Percentiles rank a stretch among this genome's conserved stretches.
Conservation (phyloP, 129 eudicot genomes). For the Scalesia atractyloides region DNA sequence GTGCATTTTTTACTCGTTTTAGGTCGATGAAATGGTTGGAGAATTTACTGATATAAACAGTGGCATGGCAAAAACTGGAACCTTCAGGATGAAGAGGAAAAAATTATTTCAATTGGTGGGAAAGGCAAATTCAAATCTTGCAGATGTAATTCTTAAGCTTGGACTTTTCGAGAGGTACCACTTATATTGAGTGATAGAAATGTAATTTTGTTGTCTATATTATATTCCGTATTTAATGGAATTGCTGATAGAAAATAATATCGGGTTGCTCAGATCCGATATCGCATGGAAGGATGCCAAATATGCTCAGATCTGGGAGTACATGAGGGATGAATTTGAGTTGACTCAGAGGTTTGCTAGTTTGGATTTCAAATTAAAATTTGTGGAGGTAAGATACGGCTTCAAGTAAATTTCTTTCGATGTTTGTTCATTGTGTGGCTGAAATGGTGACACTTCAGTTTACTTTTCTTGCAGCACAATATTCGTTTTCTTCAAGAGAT, state of each 20-base stretch:
- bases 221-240: neutral
- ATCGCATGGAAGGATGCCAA: constrained; percentile 98
- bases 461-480: constrained; percentile 68
- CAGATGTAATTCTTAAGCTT: constrained; percentile 94
- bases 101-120: constrained; percentile 92
- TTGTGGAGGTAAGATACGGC: constrained; percentile 68
- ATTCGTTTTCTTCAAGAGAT: constrained; percentile 92
- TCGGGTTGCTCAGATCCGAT: constrained; percentile 59
- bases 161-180: constrained; percentile 92
- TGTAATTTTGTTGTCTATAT: neutral
- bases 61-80: constrained; percentile 94
- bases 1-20: constrained; percentile 3
- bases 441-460: constrained; percentile 20
- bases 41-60: constrained; percentile 94
- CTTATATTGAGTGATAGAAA: constrained; percentile 1
- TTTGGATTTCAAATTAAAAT: constrained; percentile 90
- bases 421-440: constrained; percentile 16
- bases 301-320: constrained; percentile 97
- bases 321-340: constrained; percentile 92
- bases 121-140: constrained; percentile 92
- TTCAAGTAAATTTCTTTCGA: constrained; percentile 7
- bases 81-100: constrained; percentile 83
- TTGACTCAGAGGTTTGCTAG: constrained; percentile 95
- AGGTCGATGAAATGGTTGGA: constrained; percentile 97
- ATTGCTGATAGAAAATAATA: constrained; percentile 22